Evolutionary conservation across 2,329 filamentous ascomycete genomes (phyloP), one percentile per base, ranked within the genome.

Genomic region (Fusarium equiseti): DNA sequence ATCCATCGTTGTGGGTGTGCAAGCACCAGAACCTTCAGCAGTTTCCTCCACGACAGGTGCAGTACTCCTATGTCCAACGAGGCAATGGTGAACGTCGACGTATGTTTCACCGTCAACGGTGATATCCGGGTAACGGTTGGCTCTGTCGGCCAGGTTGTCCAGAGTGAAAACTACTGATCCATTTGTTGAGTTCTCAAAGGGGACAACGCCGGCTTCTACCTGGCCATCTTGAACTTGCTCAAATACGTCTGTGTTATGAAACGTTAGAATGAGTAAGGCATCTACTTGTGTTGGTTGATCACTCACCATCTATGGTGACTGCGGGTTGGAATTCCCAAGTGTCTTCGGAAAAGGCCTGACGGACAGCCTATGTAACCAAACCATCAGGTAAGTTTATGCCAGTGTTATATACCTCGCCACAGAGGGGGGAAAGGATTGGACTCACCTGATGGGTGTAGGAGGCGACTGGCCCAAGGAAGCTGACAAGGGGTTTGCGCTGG

Each of bases 161-260:
- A 98, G 87, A 0, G 95, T 97, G 79, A 94, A 92, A 59, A 96
- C 90, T 52, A 99, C 96, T 58, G 92, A 91, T 76, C 96, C 96
- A 80, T 98, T 97, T 78, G 93, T 95, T 43, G 93, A 97, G 84
- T 99, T 99, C 79, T 98, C 95, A 81, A 97, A 95, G 9, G 96
- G 96, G 3, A 98, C 92, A 32, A 98, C 92, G 72, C 95, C 96
- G 60, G 90, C 90, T 55, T 87, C 81, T 1, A 88, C 89, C 46
- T 83, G 78, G 62, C 88, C 86, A 40, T 85, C 84, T 76, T 97
- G 93, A 8, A 97, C 92, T 18, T 90, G 86, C 53, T 90, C 85
- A 79, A 98, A 97, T 74, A 97, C 90, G 77, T 96, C 93, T 91
- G 70, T 53, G 26, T 42, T 58, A 55, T 24, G 44, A 40, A 45